phyloP scores from a whole-genome alignment of 495 filamentous ascomycete species.

The Aspergillus bridgeri region DNA sequence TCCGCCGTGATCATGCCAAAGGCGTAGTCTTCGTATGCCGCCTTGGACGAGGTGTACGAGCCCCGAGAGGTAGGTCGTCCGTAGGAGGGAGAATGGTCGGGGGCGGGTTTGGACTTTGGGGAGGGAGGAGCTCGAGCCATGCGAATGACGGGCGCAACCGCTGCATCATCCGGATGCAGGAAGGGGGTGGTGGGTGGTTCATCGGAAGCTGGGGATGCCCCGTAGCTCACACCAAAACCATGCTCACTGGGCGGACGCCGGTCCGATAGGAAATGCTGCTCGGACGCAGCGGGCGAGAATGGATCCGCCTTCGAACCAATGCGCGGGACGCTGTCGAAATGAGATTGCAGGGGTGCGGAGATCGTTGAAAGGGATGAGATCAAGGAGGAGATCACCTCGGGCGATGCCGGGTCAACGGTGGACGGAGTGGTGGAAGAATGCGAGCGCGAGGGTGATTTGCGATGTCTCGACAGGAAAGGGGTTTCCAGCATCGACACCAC shows the following conservation, averaged over 20 bases:
- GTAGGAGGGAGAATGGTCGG: constrained; percentile 19
- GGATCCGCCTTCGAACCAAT: constrained; percentile 48
- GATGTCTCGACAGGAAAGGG: constrained; percentile 35
- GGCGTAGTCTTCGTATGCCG: constrained; percentile 30
- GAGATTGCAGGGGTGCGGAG: constrained; percentile 66
- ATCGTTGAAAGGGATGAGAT: constrained; percentile 91
- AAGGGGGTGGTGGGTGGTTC: constrained; percentile 38
- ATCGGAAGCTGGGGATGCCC: constrained; percentile 44
- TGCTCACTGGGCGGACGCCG: constrained; percentile 30
- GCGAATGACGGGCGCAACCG: constrained; percentile 76
- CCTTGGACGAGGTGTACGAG: constrained; percentile 37
- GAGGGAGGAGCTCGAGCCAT: constrained; percentile 83
- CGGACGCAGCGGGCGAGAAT: constrained; percentile 39
- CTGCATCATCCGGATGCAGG: constrained; percentile 70
- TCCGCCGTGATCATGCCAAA: constrained; percentile 46
- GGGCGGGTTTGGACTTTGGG: constrained; percentile 38
- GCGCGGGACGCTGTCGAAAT: constrained; percentile 63
- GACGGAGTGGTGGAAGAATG: constrained; percentile 25
- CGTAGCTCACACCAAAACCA: constrained; percentile 72
- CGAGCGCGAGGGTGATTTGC: constrained; percentile 38
- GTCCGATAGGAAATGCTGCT: constrained; percentile 27
- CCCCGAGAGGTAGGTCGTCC: constrained; percentile 36
- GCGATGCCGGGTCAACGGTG: constrained; percentile 60
- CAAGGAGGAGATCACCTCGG: constrained; percentile 89
- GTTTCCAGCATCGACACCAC: constrained; percentile 25